Percentiles rank a stretch among this genome's conserved stretches.
These are phyloP conservation scores for Calvatia gigantea DNA, from an alignment of 768 basidiomycete species.

Conservation along the genomic window DNA sequence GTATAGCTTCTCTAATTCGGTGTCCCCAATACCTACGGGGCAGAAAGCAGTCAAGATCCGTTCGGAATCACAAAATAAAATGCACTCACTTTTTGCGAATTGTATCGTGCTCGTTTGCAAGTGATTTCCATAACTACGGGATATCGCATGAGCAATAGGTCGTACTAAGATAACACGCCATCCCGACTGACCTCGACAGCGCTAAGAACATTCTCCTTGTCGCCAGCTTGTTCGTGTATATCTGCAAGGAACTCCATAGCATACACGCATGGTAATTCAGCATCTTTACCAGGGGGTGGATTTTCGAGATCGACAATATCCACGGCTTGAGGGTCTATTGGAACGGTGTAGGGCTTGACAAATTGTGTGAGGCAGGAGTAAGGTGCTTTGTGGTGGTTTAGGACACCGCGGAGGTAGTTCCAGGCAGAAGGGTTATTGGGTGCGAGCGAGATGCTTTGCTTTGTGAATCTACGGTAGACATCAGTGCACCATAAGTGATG, in stretches of 20 bases:
- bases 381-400: constrained; percentile 58
- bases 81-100: constrained; percentile 67
- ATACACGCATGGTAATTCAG: constrained; percentile 71
- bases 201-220: constrained; percentile 38
- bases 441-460: constrained; percentile 77
- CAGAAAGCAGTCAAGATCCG: constrained; percentile 13
- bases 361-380: constrained; percentile 56
- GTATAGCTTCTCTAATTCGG: constrained; percentile 53
- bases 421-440: constrained; percentile 95
- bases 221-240: constrained; percentile 56
- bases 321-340: constrained; percentile 19
- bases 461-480: constrained; percentile 57
- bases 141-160: too few species aligned
- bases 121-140: constrained; percentile 62
- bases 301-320: constrained; percentile 73
- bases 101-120: constrained; percentile 67
- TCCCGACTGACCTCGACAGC: constrained; percentile 43
- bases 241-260: constrained; percentile 90
- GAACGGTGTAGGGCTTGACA: constrained; percentile 58
- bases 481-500: too few species aligned
- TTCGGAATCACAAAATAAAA: background rate
- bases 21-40: constrained; percentile 72
- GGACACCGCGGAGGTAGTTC: constrained; percentile 93
- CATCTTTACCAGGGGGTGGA: constrained; percentile 58
- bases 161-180: too few species aligned